Evolutionary conservation across 352 stramenopile species (phyloP).

Genomic region (Globisporangium cystogenes): DNA sequence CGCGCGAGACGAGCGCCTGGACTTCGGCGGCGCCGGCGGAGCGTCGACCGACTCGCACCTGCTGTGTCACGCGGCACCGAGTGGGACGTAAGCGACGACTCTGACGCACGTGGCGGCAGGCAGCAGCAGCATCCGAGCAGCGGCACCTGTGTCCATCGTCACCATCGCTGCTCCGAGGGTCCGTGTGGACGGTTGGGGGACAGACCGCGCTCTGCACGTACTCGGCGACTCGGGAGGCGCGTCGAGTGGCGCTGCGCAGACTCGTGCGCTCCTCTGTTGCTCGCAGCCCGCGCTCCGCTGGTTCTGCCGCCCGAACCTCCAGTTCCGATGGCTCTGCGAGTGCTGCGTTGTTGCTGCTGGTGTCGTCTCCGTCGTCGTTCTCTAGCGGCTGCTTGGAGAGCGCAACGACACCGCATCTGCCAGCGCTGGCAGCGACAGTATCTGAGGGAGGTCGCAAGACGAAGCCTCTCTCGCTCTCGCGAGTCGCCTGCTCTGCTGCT

Average conservation of each 20-base stretch:
- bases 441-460: not conserved
- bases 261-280: not conserved
- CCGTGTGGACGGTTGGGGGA: not conserved
- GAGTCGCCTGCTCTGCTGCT: not conserved
- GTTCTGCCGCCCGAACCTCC: not conserved
- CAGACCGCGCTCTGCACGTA: not conserved
- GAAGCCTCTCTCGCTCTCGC: not conserved
- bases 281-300: not conserved
- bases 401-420: not conserved
- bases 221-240: not conserved
- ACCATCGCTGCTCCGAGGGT: not conserved
- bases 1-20: constrained; percentile 5
- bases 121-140: not conserved
- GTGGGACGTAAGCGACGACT: not conserved
- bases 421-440: not conserved
- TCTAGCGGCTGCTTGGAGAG: not conserved
- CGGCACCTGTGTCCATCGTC: not conserved
- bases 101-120: too few relatives aligned
- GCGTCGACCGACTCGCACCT: not conserved
- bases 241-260: not conserved
- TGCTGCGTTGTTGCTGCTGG: not conserved
- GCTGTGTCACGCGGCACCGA: too few relatives aligned
- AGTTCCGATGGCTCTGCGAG: not conserved
- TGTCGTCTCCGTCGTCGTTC: not conserved
- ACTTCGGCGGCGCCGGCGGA: constrained; percentile 5